Evolutionary conservation across 345 rosid species (phyloP).

Genomic region (Arabidopsis thaliana): DNA sequence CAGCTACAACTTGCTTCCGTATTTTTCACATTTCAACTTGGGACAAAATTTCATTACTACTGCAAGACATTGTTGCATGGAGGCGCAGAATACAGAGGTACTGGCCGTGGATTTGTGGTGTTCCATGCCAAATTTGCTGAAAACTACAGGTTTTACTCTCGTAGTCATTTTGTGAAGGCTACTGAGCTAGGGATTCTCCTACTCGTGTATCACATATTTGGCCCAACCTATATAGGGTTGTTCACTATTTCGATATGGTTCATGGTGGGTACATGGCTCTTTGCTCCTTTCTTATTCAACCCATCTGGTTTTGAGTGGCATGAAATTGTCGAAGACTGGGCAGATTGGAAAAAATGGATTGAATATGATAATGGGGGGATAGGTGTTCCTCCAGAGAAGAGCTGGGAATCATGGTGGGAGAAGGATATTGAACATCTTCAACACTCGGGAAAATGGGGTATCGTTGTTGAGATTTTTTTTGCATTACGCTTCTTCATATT

Average conservation of each 20-base stretch:
- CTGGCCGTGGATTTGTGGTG: constrained; percentile 91
- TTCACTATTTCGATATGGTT: constrained; percentile 62
- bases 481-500: constrained; percentile 60
- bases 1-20: constrained; percentile 63
- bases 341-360: constrained; percentile 67
- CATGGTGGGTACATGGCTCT: constrained; percentile 66
- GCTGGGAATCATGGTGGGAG: constrained; percentile 82
- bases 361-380: constrained; percentile 53
- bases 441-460: constrained; percentile 54
- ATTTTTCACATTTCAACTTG: constrained; percentile 72
- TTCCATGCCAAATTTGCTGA: constrained; percentile 84
- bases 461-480: constrained; percentile 53
- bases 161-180: constrained; percentile 74
- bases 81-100: constrained; percentile 78
- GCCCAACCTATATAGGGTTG: constrained; percentile 49
- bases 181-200: constrained; percentile 63
- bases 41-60: constrained; percentile 64
- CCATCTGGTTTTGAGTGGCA: constrained; percentile 75
- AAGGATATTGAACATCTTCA: constrained; percentile 58
- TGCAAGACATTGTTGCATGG: constrained; percentile 77
- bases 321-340: constrained; percentile 68
- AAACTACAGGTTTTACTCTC: constrained; percentile 62
- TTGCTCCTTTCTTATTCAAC: constrained; percentile 66
- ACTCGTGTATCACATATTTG: constrained; percentile 56
- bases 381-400: constrained; percentile 61